A percentile compares a stretch with the other conserved stretches of the same genome.
Evolutionary conservation across 2,329 filamentous ascomycete species (phyloP).

Genomic region (Botrytis deweyae): DNA sequence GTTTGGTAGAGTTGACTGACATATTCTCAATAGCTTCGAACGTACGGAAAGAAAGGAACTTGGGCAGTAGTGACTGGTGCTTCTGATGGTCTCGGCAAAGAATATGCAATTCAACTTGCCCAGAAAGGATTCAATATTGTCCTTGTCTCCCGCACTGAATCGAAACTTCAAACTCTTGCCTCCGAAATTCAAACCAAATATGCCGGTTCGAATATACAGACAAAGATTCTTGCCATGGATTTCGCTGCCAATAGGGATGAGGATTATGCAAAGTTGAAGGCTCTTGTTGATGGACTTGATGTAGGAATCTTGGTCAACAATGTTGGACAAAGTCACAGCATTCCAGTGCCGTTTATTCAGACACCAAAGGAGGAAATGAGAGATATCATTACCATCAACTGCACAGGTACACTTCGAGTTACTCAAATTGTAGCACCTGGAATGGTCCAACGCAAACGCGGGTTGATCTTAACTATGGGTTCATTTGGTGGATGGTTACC

Average conservation of each 20-base stretch:
- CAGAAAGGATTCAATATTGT: constrained; percentile 91
- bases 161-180: constrained; percentile 79
- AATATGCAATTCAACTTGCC: constrained; percentile 88
- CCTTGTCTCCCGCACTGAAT: constrained; percentile 91
- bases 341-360: constrained; percentile 83
- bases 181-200: constrained; percentile 72
- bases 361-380: constrained; percentile 78
- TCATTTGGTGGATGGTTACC: constrained; percentile 93
- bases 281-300: constrained; percentile 70
- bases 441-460: constrained; percentile 79
- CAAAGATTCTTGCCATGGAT: constrained; percentile 86
- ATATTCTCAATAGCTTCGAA: constrained; percentile 63
- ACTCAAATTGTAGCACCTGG: constrained; percentile 83
- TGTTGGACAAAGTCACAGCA: constrained; percentile 89
- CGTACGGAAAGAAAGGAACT: constrained; percentile 85
- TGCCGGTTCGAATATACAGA: constrained; percentile 59
- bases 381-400: constrained; percentile 94
- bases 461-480: constrained; percentile 94
- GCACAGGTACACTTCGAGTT: constrained; percentile 81
- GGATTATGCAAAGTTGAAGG: constrained; percentile 74
- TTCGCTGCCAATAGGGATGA: constrained; percentile 75
- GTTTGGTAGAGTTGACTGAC: background rate
- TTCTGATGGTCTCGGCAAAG: constrained; percentile 94
- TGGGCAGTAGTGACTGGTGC: constrained; percentile 96
- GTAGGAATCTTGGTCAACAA: constrained; percentile 93